Conservation (phyloP, 495 filamentous ascomycete species). For the Clohesyomyces aquaticus region DNA sequence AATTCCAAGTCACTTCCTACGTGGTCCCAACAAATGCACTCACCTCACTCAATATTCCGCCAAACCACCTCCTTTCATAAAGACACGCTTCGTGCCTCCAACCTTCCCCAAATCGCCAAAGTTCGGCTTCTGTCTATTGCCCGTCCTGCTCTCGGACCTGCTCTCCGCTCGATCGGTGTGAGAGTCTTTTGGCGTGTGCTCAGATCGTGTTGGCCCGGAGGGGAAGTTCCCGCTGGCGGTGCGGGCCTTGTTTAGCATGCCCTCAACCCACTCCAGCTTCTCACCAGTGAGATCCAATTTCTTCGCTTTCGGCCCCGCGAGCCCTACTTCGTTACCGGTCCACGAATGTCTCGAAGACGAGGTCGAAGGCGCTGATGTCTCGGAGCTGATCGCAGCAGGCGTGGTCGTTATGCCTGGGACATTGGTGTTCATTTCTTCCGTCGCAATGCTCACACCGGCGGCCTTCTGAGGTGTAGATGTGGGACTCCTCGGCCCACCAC, state of each 20-base stretch:
- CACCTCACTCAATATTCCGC: constrained; percentile 3
- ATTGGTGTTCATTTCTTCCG: constrained; percentile 7
- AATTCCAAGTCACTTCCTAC: not conserved
- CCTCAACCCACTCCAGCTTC: constrained; percentile 72
- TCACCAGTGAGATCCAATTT: constrained; percentile 64
- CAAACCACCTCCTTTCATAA: constrained; percentile 31
- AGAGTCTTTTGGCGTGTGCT: constrained; percentile 5
- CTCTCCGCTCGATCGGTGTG: constrained; percentile 19
- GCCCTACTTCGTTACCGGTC: constrained; percentile 64
- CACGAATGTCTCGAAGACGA: constrained; percentile 55
- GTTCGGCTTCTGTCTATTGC: constrained; percentile 14
- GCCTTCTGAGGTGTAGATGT: constrained; percentile 28
- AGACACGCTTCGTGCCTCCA: constrained; percentile 45
- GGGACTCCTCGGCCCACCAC: constrained; percentile 17
- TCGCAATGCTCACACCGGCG: not conserved
- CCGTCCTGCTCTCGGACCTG: constrained; percentile 16
- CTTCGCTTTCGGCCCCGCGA: constrained; percentile 65
- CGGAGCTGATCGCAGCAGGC: constrained; percentile 44
- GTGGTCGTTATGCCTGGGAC: constrained; percentile 43
- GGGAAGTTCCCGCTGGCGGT: constrained; percentile 34
- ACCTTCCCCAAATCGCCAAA: constrained; percentile 45
- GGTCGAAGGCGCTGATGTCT: constrained; percentile 47
- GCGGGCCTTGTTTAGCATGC: constrained; percentile 61
- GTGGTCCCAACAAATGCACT: not conserved
- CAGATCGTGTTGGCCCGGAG: not conserved